Conservation (phyloP, 352 stramenopile genomes). For the Pythium periplocum region DNA sequence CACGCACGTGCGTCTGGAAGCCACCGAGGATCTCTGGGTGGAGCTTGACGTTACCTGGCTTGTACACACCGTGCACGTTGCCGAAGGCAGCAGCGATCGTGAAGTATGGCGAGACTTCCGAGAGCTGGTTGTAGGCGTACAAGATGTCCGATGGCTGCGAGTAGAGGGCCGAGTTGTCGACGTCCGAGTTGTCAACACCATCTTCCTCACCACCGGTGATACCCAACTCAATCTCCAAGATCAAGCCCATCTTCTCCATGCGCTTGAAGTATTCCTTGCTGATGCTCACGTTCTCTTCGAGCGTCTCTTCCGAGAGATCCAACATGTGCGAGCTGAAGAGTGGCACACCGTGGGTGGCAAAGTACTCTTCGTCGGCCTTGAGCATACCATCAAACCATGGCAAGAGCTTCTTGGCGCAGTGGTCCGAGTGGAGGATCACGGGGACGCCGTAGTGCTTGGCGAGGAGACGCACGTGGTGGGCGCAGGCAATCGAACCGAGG, state of each 20-base stretch:
- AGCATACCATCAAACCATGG: constrained; percentile 98
- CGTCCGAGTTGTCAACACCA: constrained; percentile 96
- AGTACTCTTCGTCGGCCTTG: constrained; percentile 95
- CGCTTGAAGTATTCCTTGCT: constrained; percentile 98
- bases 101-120: constrained; percentile 89
- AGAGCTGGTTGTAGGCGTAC: constrained; percentile 94
- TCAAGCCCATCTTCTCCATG: constrained; percentile 94
- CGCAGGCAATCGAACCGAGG: constrained; percentile 80
- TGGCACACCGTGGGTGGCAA: constrained; percentile 89
- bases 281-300: constrained; percentile 98
- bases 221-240: constrained; percentile 98
- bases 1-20: constrained; percentile 89
- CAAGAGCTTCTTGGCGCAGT: constrained; percentile 98
- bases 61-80: constrained; percentile 98
- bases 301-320: constrained; percentile 96
- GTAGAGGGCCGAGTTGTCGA: constrained; percentile 93
- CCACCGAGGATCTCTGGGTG: constrained; percentile 96
- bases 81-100: constrained; percentile 96
- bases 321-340: constrained; percentile 99
- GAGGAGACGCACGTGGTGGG: constrained; percentile 95
- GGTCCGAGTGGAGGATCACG: constrained; percentile 98
- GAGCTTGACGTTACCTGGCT: constrained; percentile 98
- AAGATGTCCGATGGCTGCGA: constrained; percentile 93
- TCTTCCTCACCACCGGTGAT: constrained; percentile 98
- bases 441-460: constrained; percentile 96